Conservation (phyloP, 2,329 filamentous ascomycete species). For the Reticulascus tulasneorum region DNA sequence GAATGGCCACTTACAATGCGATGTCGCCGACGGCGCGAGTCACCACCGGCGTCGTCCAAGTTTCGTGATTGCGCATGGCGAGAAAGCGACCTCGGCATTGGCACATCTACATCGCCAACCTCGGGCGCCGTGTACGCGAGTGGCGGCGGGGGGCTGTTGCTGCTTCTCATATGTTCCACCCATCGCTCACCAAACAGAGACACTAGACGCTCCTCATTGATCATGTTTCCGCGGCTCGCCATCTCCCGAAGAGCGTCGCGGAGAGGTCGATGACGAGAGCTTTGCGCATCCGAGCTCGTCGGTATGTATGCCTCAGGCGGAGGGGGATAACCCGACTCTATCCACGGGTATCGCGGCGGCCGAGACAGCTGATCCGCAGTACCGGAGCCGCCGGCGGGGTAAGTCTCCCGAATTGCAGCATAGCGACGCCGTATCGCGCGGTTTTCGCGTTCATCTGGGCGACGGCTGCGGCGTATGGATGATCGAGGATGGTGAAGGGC, state of each 20-base stretch:
- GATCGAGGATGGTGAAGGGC: conserved; percentile 28
- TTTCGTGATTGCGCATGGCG: no score
- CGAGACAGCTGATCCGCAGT: no score
- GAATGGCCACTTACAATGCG: no score
- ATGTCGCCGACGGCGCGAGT: no score
- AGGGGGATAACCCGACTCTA: conserved; percentile 12
- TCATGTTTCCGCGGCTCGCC: neutral
- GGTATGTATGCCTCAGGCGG: conserved; percentile 14
- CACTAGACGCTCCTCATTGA: conserved; percentile 3
- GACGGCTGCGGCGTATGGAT: conserved; percentile 34
- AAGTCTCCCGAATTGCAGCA: conserved; percentile 11
- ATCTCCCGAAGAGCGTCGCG: conserved; percentile 8
- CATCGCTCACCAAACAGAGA: conserved; percentile 11
- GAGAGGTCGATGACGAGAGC: conserved; percentile 4
- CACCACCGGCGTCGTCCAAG: no score
- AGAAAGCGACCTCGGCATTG: no score
- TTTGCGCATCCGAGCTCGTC: no score
- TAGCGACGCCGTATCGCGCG: conserved; percentile 25
- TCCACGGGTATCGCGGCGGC: conserved; percentile 14
- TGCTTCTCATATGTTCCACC: conserved; percentile 2
- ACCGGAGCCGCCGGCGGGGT: conserved; percentile 4
- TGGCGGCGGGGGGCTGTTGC: neutral
- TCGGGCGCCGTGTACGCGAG: no score
- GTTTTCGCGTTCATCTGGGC: conserved; percentile 26
- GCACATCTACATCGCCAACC: no score